Base-by-base conservation (phyloP, 2,329 filamentous ascomycete species). In the Cladophialophora immunda region DNA sequence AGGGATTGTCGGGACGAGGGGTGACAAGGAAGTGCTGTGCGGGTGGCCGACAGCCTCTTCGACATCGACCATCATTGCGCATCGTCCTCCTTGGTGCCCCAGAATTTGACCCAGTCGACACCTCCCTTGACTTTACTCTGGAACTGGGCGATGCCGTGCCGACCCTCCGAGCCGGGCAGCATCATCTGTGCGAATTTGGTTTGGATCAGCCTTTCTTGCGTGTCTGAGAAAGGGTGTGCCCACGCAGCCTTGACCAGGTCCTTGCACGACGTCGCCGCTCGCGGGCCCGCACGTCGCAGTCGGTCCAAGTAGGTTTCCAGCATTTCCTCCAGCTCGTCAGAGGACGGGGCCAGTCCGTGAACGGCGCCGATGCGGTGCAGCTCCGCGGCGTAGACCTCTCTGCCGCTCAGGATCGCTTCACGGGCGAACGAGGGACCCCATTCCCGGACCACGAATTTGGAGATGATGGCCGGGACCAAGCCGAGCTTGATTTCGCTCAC, bases 401-500 rank as follows among this genome's bases (percentile, higher is more conserved):
- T 71, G 1, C 74, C 76, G 4, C 75, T 76, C 0, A 82, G 70
- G 74, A 82, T 80, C 0, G 78, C 78, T 64, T 79, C 76, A 4
- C 79, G 67, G 0, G 77, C 65, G 57, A 81, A 78, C 0, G 76
- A 59, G 3, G 77, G 7, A 0, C 81, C 78, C 76, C 75, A 80
- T 71, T 81, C 80, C 1, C 79, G 72, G 25, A 78, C 70, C 1
- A 82, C 68, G 61, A 78, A 82, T 60, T 78, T 78, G 1, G 78
- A 81, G 4, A 81, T 80, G 0, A 74, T 76, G 0, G 78, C 79
- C 0, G 79, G 75, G 59, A 75, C 77, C 4, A 81, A 67, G 0
- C 77, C 79, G 1, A 80, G 69, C 57, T 79, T 81, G 3, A 78
- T 78, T 57, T 83, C 81, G 65, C 76, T 81, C 3, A 83, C 70